Percentiles rank a stretch among this genome's conserved stretches.
phyloP scores from a whole-genome alignment of 1,284 basidiomycete genomes.

The Irpex lacteus region DNA sequence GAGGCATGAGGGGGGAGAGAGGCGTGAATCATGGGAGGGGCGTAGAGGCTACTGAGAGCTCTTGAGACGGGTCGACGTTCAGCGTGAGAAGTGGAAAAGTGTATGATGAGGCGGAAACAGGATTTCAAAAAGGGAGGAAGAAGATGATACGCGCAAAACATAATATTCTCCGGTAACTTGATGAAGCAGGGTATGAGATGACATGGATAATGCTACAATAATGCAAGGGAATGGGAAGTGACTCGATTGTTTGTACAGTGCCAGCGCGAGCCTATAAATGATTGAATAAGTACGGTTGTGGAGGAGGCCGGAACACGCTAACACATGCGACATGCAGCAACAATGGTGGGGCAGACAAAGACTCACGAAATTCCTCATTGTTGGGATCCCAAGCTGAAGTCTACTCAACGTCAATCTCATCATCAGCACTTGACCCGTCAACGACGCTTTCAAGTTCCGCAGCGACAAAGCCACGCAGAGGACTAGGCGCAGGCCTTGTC shows the following conservation, averaged over 20 bases:
- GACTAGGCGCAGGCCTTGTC: slow-evolving; percentile 23
- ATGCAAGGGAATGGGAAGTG: background rate
- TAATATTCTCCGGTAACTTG: slow-evolving; percentile 3
- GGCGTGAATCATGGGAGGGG: background rate
- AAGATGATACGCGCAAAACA: background rate
- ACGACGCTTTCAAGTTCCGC: background rate
- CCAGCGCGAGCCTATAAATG: background rate
- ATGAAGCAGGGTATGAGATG: slow-evolving; percentile 5
- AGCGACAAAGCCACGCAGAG: slow-evolving; percentile 17
- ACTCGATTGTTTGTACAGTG: slow-evolving; percentile 2
- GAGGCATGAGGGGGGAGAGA: background rate
- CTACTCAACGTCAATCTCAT: slow-evolving; percentile 1
- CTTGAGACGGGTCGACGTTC: background rate
- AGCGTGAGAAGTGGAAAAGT: background rate
- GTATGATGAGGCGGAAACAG: background rate
- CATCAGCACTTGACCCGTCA: background rate
- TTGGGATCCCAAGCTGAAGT: background rate
- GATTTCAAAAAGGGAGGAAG: too few species aligned
- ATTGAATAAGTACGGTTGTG: background rate
- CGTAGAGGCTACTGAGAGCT: background rate
- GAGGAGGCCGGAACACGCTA: background rate
- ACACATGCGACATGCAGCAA: background rate
- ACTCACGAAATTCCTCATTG: slow-evolving; percentile 3
- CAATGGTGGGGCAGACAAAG: background rate
- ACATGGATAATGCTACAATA: slow-evolving; percentile 2